Base-by-base conservation (phyloP, 176 grass and related monocot genomes). In the Triticum urartu region DNA sequence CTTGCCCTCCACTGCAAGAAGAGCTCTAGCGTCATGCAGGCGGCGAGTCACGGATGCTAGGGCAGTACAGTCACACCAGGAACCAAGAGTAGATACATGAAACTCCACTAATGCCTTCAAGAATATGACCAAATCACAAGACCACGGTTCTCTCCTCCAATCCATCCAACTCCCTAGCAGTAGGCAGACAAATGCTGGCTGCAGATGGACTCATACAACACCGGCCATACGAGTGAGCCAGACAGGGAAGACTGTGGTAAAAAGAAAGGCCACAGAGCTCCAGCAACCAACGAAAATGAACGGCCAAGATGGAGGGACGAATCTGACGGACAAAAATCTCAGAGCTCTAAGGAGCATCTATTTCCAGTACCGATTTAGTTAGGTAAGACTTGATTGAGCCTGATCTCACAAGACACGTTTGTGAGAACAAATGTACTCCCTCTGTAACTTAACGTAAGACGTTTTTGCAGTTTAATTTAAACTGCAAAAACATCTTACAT, bases 401-500 rank as follows among this genome's bases (percentile, higher is more conserved):
- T 62, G 82, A 75, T 64, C 21, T 84, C 70, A 64, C 52, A 71
- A 59, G 50, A 59, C 7, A 72, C 2, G 72, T 75, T 43, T 43
- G 25, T 32, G 15, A 63, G 68, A 32, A 75, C 24, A 74, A 74
- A 43, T 45, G 6, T 54, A 54, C 50, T 18, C 50, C 50, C 50
- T 18, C 50, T 54, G 50, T 50, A 54, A 54, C 50, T 54, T 54
- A 54, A 6, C 18, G 50, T 54, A 54, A 6, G 50, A 54, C 48
- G 1, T 50, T 50, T 50, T 50, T 15, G 47, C 11, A 48, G 43
- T 47, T 47, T 47, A 47, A 47, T 47, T 48, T 50, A 50, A 50
- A 50, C 13, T 50, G 47, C 48, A 52, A 52, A 52, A 52, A 52
- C 48, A 50, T 50, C 47, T 50, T 54, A 18, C 50, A 54, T 54